These are phyloP conservation scores for Cercophora newfieldiana DNA, from an alignment of 495 filamentous ascomycete species.

Conservation along the genomic window DNA sequence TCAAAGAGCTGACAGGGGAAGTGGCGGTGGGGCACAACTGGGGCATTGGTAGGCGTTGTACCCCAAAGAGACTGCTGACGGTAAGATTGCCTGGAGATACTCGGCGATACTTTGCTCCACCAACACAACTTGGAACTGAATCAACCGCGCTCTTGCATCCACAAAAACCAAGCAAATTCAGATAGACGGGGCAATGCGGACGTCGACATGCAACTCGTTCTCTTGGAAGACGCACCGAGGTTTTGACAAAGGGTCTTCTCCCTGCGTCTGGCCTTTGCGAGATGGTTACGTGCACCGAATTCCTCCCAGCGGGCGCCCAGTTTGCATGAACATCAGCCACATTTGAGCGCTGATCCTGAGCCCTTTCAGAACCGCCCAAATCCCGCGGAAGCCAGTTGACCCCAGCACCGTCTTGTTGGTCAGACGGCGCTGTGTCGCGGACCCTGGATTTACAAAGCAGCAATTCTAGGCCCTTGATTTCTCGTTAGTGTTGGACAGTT, in stretches of 20 bases:
- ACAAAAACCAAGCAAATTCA: slow-evolving; percentile 1
- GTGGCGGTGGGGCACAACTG: slow-evolving; percentile 3
- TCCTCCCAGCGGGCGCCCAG: neutral
- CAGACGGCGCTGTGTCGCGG: neutral
- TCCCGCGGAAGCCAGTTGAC: neutral
- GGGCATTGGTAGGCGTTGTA: neutral
- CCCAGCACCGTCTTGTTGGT: neutral
- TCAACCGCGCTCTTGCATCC: neutral
- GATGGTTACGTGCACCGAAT: neutral
- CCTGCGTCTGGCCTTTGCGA: neutral
- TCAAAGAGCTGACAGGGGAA: slow-evolving; percentile 5
- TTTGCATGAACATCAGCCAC: neutral
- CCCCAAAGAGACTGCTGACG: neutral
- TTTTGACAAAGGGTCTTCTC: neutral
- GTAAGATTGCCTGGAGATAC: neutral
- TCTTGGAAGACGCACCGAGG: neutral
- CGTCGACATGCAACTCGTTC: neutral
- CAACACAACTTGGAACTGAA: neutral
- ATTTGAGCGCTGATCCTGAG: neutral
- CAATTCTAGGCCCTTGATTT: neutral
- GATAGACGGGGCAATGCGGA: neutral
- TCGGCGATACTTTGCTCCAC: neutral
- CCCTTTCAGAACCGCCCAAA: neutral
- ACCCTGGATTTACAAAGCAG: neutral
- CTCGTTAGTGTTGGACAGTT: neutral